phyloP scores from a whole-genome alignment of 1,284 basidiomycete genomes.

The Marasmius oreades region DNA sequence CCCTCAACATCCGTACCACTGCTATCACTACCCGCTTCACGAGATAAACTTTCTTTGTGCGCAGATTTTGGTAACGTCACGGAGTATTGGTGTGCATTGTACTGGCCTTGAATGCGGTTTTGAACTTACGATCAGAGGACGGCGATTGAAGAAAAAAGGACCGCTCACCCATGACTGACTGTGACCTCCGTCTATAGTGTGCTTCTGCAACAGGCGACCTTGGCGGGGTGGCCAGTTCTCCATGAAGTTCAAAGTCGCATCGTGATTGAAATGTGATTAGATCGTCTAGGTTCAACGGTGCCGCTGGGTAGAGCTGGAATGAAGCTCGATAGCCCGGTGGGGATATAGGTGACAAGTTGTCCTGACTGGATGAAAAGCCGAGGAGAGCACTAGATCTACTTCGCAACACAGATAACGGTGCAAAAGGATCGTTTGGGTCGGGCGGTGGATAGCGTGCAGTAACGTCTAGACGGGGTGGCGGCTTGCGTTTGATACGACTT shows the following conservation, averaged over 20 bases:
- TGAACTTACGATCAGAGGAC: background rate
- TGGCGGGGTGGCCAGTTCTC: no score
- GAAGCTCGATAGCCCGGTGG: background rate
- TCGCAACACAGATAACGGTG: constrained; percentile 30
- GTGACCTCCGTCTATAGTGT: constrained; percentile 2
- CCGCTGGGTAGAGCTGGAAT: constrained; percentile 3
- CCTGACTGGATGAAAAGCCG: background rate
- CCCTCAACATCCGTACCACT: constrained; percentile 1
- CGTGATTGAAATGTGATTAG: background rate
- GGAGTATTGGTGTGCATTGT: background rate
- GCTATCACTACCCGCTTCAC: background rate
- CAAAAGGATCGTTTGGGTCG: constrained; percentile 34
- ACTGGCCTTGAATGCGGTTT: background rate
- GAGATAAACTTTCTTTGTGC: background rate
- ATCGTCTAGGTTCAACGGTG: background rate
- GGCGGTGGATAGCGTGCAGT: constrained; percentile 30
- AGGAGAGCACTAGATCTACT: constrained; percentile 7
- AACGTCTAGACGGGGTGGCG: constrained; percentile 28
- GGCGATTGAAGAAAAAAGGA: background rate
- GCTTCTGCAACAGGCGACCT: background rate
- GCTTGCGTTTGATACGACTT: constrained; percentile 30
- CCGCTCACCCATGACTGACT: background rate
- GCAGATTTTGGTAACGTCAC: background rate
- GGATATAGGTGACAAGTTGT: background rate
- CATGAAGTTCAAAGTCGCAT: background rate